Evolutionary conservation across 2,329 filamentous ascomycete species (phyloP), one percentile per base, ranked within the genome.

Genomic region (Cladophialophora immunda): DNA sequence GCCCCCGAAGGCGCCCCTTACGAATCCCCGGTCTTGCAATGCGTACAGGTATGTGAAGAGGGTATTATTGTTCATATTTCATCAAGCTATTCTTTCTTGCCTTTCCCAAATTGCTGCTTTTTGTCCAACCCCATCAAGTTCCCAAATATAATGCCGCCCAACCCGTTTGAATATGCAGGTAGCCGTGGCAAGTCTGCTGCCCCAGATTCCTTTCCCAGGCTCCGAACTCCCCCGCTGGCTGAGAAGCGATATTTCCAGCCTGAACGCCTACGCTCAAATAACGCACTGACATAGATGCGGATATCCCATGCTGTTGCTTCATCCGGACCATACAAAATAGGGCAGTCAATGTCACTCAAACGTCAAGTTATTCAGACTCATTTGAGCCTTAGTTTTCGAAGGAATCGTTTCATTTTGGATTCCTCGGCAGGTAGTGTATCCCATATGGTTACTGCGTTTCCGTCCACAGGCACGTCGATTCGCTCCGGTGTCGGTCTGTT

Each of bases 401-500:
- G 81, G 69, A 83, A 76, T 71, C 78, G 82, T 70, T 76, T 82
- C 66, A 83, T 73, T 67, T 78, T 73, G 11, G 78, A 77, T 62
- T 75, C 71, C 8, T 78, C 76, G 34, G 78, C 75, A 22, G 78
- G 74, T 52, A 83, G 79, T 3, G 78, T 79, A 70, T 83, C 80
- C 78, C 80, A 81, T 38, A 79, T 73, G 6, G 83, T 73, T 27
- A 73, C 70, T 22, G 72, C 80, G 63, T 82, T 80, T 19, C 81
- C 80, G 9, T 81, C 74, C 7, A 76, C 75, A 2, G 82, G 80
- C 22, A 89, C 78, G 52, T 84, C 82, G 45, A 85, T 84, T 19
- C 88, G 76, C n/a, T 84, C 82, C 36, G 88, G 77, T 1, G 86
- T 84, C 68, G 88, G 82, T 70, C 84, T 78, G 70, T 81, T 67